phyloP scores from a whole-genome alignment of 148 eudicot genomes.

The Vaccinium darrowii region DNA sequence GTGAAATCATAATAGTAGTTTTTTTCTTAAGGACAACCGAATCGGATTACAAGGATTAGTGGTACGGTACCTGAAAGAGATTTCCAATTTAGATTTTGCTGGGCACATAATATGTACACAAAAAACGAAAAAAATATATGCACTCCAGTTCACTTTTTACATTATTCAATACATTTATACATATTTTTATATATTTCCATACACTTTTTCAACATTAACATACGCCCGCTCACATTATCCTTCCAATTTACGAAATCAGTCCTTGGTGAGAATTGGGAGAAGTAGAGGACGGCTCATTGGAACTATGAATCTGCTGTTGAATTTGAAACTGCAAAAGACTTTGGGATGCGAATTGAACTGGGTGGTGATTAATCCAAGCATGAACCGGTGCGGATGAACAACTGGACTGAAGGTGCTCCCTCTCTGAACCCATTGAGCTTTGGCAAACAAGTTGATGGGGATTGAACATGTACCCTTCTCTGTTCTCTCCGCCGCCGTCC shows the following conservation, averaged over 20 bases:
- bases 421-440: conserved; percentile 6
- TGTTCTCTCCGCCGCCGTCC: conserved; percentile 6
- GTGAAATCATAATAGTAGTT: too few species aligned
- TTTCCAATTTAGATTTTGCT: not conserved
- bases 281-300: conserved; percentile 18
- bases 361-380: conserved; percentile 20
- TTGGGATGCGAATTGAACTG: conserved; percentile 3
- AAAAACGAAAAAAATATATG: too few species aligned
- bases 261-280: conserved; percentile 24
- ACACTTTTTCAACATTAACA: too few species aligned
- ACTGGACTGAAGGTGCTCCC: conserved; percentile 23
- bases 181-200: too few species aligned
- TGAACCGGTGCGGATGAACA: not conserved
- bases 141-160: too few species aligned
- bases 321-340: conserved; percentile 21
- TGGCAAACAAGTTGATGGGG: conserved; percentile 9
- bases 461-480: conserved; percentile 14
- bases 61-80: not conserved
- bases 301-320: conserved; percentile 23
- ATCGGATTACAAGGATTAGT: not conserved
- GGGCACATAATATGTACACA: too few species aligned
- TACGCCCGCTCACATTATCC: too few species aligned
- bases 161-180: too few species aligned
- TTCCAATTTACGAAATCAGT: not conserved
- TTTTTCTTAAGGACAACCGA: not conserved